These are phyloP conservation scores for Aspergillus sp. DNA, from an alignment of 2,329 filamentous ascomycete genomes.

Conservation along the genomic window DNA sequence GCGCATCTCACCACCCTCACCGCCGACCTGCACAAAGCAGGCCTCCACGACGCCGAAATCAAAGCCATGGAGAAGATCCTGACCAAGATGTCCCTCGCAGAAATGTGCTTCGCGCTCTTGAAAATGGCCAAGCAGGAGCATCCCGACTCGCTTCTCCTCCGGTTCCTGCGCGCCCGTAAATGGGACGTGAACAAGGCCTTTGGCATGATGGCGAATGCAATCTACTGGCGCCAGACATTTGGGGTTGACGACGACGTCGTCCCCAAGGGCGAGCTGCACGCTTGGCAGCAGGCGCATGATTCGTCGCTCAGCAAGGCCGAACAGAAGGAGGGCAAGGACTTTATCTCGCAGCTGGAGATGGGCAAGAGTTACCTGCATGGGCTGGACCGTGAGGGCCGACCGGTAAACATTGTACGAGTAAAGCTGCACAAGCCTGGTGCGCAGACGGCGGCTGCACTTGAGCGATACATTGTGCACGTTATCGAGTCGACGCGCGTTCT, in stretches of 20 bases:
- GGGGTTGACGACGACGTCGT: constrained; percentile 87
- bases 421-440: constrained; percentile 79
- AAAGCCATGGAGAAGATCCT: constrained; percentile 82
- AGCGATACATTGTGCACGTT: constrained; percentile 85
- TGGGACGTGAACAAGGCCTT: constrained; percentile 92
- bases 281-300: constrained; percentile 61
- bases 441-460: constrained; percentile 77
- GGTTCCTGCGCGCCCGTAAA: constrained; percentile 80
- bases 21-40: constrained; percentile 24
- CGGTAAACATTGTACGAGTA: constrained; percentile 81
- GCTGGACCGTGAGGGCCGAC: constrained; percentile 76
- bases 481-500: constrained; percentile 91
- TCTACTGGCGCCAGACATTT: constrained; percentile 87
- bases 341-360: constrained; percentile 78
- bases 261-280: constrained; percentile 69
- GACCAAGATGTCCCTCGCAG: constrained; percentile 72
- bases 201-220: constrained; percentile 86
- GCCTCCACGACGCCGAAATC: constrained; percentile 51
- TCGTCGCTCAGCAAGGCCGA: constrained; percentile 53
- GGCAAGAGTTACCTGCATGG: constrained; percentile 92
- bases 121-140: constrained; percentile 90
- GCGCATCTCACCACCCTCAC: constrained; percentile 16
- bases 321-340: constrained; percentile 73
- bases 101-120: constrained; percentile 80
- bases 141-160: constrained; percentile 78